phyloP scores from a whole-genome alignment of 2,329 filamentous ascomycete genomes.

The Penicillium italicum region DNA sequence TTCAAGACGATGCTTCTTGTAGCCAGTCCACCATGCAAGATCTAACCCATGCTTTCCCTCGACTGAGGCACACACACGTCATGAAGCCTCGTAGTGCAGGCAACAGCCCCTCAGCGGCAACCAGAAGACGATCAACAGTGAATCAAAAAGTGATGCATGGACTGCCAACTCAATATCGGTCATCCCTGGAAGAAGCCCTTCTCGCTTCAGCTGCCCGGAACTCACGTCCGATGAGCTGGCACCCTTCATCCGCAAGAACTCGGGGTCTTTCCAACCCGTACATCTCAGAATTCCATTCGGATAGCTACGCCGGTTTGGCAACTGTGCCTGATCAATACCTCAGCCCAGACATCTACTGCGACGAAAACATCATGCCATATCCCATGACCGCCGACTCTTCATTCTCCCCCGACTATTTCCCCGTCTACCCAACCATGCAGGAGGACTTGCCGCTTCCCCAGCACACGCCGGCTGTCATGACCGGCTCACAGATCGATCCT shows the following conservation, averaged over 20 bases:
- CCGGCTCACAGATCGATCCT: constrained; percentile 27
- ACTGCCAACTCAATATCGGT: constrained; percentile 39
- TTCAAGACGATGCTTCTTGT: constrained; percentile 20
- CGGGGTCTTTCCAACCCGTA: constrained; percentile 28
- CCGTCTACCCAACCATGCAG: constrained; percentile 20
- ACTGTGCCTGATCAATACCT: constrained; percentile 18
- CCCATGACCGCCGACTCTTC: constrained; percentile 19
- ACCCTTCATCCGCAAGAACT: constrained; percentile 55
- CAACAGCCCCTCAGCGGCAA: constrained; percentile 59
- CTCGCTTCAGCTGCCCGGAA: constrained; percentile 40
- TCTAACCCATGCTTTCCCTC: constrained; percentile 47
- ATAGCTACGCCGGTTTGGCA: constrained; percentile 20
- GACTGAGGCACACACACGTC: constrained; percentile 54
- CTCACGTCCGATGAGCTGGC: constrained; percentile 69
- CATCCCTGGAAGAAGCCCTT: constrained; percentile 45
- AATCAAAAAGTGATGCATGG: constrained; percentile 45
- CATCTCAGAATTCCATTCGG: constrained; percentile 17
- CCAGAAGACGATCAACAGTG: constrained; percentile 54
- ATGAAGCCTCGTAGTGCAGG: constrained; percentile 64
- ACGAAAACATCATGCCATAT: constrained; percentile 25
- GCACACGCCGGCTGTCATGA: constrained; percentile 20
- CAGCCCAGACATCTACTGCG: constrained; percentile 16
- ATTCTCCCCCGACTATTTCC: constrained; percentile 22
- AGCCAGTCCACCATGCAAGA: constrained; percentile 32
- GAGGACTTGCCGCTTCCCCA: constrained; percentile 23